Conservation (phyloP, 768 basidiomycete genomes). For the Boletus rubropictus region DNA sequence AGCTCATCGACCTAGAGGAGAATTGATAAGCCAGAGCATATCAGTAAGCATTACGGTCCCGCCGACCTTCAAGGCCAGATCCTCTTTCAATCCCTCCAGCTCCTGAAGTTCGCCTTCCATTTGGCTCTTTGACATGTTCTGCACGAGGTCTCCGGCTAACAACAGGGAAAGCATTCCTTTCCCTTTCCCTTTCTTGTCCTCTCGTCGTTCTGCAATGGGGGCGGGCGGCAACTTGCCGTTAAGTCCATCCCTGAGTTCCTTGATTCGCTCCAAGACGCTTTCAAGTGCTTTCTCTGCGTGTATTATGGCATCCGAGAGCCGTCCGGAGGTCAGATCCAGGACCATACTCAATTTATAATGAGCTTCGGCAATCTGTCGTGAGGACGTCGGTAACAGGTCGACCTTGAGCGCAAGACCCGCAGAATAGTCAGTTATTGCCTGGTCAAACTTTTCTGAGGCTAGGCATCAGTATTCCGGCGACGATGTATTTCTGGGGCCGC, state of each 20-base stretch:
- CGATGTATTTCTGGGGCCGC: constrained; percentile 19
- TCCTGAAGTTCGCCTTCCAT: constrained; percentile 79
- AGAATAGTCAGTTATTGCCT: constrained; percentile 85
- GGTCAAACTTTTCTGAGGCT: constrained; percentile 84
- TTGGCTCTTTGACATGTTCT: constrained; percentile 66
- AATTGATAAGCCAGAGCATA: background rate
- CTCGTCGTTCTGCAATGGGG: constrained; percentile 28
- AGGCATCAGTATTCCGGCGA: background rate
- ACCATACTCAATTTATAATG: constrained; percentile 94
- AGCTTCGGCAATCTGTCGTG: constrained; percentile 87
- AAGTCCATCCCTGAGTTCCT: constrained; percentile 47
- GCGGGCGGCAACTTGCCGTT: constrained; percentile 32
- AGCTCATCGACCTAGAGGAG: constrained; percentile 76
- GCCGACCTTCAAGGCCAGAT: constrained; percentile 76
- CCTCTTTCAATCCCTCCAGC: constrained; percentile 65
- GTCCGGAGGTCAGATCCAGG: constrained; percentile 82
- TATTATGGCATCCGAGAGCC: constrained; percentile 71
- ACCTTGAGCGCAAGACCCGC: constrained; percentile 70
- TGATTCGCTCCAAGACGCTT: constrained; percentile 68
- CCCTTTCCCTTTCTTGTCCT: constrained; percentile 63
- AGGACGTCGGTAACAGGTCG: constrained; percentile 74
- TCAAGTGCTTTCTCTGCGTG: constrained; percentile 78
- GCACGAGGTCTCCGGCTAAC: constrained; percentile 45
- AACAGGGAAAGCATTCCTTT: constrained; percentile 49
- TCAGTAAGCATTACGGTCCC: background rate